phyloP scores from a whole-genome alignment of 2,329 filamentous ascomycete genomes.

The Grosmannia huntii region DNA sequence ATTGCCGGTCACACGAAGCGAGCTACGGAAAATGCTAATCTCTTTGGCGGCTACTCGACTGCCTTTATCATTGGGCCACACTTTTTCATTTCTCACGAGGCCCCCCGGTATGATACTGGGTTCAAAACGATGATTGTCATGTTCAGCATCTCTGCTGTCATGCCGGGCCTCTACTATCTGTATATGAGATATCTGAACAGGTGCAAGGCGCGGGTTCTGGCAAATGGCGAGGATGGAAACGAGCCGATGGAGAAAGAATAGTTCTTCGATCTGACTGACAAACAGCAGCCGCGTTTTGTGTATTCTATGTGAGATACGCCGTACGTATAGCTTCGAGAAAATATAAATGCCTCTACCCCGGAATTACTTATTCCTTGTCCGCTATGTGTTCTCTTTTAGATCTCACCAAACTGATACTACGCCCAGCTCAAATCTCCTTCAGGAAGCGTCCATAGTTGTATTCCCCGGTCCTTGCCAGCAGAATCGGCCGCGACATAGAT shows the following conservation, averaged over 20 bases:
- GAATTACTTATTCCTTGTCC: no score
- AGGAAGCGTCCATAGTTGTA: no score
- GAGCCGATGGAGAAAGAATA: constrained; percentile 2
- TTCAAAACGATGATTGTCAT: constrained; percentile 6
- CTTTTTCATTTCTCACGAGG: constrained; percentile 7
- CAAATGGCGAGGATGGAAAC: not conserved
- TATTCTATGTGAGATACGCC: not conserved
- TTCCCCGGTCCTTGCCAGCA: no score
- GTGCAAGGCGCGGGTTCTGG: not conserved
- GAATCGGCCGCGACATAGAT: no score
- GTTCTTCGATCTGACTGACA: constrained; percentile 14
- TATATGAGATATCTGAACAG: not conserved
- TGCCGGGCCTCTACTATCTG: not conserved
- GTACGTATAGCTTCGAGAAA: no score
- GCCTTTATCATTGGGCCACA: constrained; percentile 8
- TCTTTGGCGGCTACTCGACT: constrained; percentile 21
- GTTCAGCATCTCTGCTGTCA: not conserved
- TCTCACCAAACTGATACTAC: no score
- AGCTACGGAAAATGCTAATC: constrained; percentile 37
- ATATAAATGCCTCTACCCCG: no score
- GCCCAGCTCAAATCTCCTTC: no score
- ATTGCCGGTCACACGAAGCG: constrained; percentile 60
- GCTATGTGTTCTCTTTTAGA: no score
- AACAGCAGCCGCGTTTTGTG: constrained; percentile 11
- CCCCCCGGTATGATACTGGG: constrained; percentile 3